Conservation (phyloP, 2,329 filamentous ascomycete genomes). For the Sporothrix dimorphospora region DNA sequence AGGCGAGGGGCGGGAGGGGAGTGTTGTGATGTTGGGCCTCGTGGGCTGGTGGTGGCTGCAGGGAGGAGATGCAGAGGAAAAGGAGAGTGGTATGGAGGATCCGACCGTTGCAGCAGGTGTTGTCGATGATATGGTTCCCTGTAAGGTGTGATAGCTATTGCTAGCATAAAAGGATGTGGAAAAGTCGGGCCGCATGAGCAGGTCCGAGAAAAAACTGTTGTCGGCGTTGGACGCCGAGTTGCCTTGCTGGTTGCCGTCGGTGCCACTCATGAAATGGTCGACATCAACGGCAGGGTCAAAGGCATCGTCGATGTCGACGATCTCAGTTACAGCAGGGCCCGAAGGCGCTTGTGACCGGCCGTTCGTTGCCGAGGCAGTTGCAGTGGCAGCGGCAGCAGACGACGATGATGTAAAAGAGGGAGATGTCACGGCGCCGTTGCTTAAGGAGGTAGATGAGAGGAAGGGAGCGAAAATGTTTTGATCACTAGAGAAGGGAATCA, state of each 20-base stretch:
- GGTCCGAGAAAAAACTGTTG: neutral
- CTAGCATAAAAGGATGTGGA: neutral
- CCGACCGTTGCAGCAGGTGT: neutral
- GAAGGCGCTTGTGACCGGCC: neutral
- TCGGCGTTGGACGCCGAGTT: neutral
- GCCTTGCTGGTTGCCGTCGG: neutral
- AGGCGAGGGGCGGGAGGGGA: conserved; percentile 15
- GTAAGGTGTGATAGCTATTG: neutral
- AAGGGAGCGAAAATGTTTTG: conserved; percentile 8
- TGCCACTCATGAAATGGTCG: conserved; percentile 5
- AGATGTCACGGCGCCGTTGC: neutral
- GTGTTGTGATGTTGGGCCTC: neutral
- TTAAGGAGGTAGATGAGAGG: neutral
- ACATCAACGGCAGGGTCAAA: conserved; percentile 20
- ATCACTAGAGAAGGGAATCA: conserved; percentile 18
- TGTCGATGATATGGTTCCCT: neutral
- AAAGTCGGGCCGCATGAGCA: neutral
- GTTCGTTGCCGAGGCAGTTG: neutral
- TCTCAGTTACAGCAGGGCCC: neutral
- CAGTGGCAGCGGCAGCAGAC: neutral
- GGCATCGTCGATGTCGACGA: neutral
- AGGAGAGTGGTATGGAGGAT: neutral
- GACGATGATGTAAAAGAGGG: neutral
- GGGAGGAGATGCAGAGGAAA: neutral
- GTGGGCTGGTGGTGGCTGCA: neutral